Conservation (phyloP, 1,284 basidiomycete genomes). For the Porogramme epimiltina region DNA sequence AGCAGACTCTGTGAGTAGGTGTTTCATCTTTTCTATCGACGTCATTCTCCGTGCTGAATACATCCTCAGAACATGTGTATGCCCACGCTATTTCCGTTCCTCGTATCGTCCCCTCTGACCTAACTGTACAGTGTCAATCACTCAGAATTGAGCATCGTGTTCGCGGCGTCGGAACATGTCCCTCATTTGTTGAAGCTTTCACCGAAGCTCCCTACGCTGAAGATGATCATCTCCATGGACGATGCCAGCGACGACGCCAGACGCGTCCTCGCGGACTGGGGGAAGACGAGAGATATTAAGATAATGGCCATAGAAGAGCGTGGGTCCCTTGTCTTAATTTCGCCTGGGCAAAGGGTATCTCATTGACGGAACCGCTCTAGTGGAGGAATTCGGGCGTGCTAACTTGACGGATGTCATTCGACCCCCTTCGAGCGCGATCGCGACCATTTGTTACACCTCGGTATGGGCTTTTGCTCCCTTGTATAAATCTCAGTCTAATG, state of each 20-base stretch:
- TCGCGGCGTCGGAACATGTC: slow-evolving; percentile 76
- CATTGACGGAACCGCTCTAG: slow-evolving; percentile 36
- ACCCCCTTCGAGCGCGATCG: slow-evolving; percentile 60
- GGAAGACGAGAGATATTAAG: slow-evolving; percentile 59
- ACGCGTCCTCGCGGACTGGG: slow-evolving; percentile 72
- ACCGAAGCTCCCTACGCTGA: slow-evolving; percentile 63
- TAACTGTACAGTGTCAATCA: slow-evolving; percentile 76
- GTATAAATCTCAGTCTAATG: background rate
- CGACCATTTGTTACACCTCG: slow-evolving; percentile 88
- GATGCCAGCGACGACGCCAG: slow-evolving; percentile 60
- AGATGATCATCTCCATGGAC: slow-evolving; percentile 83
- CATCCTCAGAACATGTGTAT: slow-evolving; percentile 71
- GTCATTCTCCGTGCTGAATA: background rate
- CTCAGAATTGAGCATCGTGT: slow-evolving; percentile 76
- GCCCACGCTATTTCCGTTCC: background rate
- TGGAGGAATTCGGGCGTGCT: slow-evolving; percentile 66
- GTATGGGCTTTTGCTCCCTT: slow-evolving; percentile 45
- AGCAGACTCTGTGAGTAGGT: slow-evolving; percentile 75
- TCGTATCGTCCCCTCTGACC: slow-evolving; percentile 15
- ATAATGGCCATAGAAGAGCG: slow-evolving; percentile 73
- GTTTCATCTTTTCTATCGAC: background rate
- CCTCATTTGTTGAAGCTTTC: slow-evolving; percentile 74
- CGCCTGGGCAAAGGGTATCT: background rate
- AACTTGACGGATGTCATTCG: slow-evolving; percentile 64
- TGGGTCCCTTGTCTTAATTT: slow-evolving; percentile 38